phyloP scores from a whole-genome alignment of 345 rosid genomes.

The Aurinia saxatilis region DNA sequence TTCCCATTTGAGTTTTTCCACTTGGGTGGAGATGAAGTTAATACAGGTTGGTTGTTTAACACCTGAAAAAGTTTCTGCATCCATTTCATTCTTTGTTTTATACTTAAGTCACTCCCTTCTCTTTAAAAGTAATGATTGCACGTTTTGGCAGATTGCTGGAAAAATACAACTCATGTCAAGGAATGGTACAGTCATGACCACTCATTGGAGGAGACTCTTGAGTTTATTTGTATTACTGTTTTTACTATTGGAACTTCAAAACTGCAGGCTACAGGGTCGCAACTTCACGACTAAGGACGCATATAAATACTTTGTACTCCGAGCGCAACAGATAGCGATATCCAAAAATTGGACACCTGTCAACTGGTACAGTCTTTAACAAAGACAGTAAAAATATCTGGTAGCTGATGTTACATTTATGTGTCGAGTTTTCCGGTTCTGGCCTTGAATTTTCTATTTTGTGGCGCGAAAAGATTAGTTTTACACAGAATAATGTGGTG shows the following conservation, averaged over 20 bases:
- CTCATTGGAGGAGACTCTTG: not conserved
- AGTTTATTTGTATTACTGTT: not conserved
- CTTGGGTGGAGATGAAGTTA: constrained; percentile 97
- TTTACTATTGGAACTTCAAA: not conserved
- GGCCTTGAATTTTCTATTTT: no score
- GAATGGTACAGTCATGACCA: constrained; percentile 47
- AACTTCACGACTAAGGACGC: constrained; percentile 68
- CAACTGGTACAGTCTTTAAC: constrained; percentile 51
- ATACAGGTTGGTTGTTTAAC: constrained; percentile 50
- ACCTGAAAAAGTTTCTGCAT: not conserved
- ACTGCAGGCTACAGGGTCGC: constrained; percentile 61
- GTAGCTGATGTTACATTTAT: not conserved
- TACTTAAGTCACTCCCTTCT: not conserved
- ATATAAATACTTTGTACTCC: constrained; percentile 66
- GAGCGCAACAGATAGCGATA: constrained; percentile 79
- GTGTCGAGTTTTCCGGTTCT: no score
- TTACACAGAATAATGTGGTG: not conserved
- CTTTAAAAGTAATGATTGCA: not conserved
- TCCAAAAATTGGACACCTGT: constrained; percentile 74
- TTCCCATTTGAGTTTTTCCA: constrained; percentile 95
- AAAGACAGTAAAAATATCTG: not conserved
- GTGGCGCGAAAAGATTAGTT: no score
- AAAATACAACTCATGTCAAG: constrained; percentile 58
- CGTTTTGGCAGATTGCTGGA: constrained; percentile 78
- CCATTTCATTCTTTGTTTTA: not conserved